Conservation (phyloP, 148 eudicot species). For the Simmondsia chinensis region DNA sequence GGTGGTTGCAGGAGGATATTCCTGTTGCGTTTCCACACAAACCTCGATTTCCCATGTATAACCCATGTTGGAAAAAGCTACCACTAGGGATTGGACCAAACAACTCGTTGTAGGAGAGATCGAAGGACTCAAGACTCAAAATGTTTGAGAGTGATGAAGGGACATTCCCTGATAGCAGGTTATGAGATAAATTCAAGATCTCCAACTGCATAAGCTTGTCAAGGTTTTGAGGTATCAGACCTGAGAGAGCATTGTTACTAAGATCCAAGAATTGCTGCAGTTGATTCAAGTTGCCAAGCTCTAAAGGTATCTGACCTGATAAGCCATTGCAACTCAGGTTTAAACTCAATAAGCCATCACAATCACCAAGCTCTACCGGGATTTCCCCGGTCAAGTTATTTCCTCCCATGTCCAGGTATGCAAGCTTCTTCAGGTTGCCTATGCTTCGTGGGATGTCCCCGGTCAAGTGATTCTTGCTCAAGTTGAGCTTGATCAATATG, state of each 20-base stretch:
- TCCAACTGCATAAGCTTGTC: conserved; percentile 15
- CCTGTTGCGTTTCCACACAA: conserved; percentile 10
- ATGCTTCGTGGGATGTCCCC: conserved; percentile 30
- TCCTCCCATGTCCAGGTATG: conserved; percentile 11
- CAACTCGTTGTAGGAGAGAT: conserved; percentile 24
- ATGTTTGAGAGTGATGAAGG: conserved; percentile 8
- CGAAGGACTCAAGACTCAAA: conserved; percentile 14
- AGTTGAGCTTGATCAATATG: conserved; percentile 19
- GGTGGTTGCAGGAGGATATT: conserved; percentile 4
- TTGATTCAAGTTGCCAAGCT: conserved; percentile 13
- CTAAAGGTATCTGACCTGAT: conserved; percentile 13
- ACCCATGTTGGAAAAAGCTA: conserved; percentile 1
- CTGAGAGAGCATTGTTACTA: conserved; percentile 8
- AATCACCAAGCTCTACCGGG: conserved; percentile 12
- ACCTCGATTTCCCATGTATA: conserved; percentile 9
- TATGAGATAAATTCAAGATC: conserved; percentile 19
- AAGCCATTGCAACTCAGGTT: conserved; percentile 20
- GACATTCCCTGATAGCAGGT: conserved; percentile 12
- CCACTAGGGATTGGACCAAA: conserved; percentile 17
- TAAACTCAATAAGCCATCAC: conserved; percentile 8
- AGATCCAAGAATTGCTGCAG: conserved; percentile 9
- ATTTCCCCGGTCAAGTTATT: conserved; percentile 19
- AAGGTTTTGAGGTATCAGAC: conserved; percentile 23
- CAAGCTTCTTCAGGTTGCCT: conserved; percentile 10
- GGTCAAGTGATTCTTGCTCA: conserved; percentile 27